Base-by-base conservation (phyloP, 2,329 filamentous ascomycete genomes). In the Clarireedia monteithiana region DNA sequence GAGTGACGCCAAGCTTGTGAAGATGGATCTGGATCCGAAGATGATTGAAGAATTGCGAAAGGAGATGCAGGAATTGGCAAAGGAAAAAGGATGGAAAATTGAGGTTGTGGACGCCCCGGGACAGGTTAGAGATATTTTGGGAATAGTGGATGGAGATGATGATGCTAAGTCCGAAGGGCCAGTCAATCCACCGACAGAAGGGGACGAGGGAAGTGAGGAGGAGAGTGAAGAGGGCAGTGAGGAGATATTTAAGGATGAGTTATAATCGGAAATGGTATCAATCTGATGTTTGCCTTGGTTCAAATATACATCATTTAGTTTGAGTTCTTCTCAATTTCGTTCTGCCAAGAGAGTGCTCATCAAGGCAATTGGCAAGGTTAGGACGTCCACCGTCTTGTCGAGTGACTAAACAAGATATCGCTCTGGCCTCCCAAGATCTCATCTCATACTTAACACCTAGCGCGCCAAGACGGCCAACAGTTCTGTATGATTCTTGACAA, bases 21-120 rank as follows among this genome's bases (percentile, higher is more conserved):
- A 82, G 64, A 72, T 89, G 46, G 82, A 86, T 14, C 56, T 69
- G 2, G 66, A 68, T 52, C 80, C 80, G 0, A 78, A 85, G 48
- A 77, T 84, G 45, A 76, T 95, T 3, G 84, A 91, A 63, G 77
- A 83, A 47, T 75, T 95, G 67, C 80, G 80, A 64, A 78, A 83
- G 60, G 76, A 88, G 66, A 71, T 95, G 57, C 78, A 88, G 67
- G 79, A 83, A 64, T 67, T 88, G 42, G 88, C 89, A 0, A 81
- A 83, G 2, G 83, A 85, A 6, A 81, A 84, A 61, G 83, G 83
- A 15, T 96, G 91, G 90, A 87, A 84, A 64, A 74, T 96, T 58
- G 88, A 94, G 70, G 77, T 94, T 14, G 81, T 94, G 1, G 86
- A 94, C 65, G 77, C 82, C 10, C 80, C 85, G 1, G 73, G 77